Evolutionary conservation across 306 rosid genomes (phyloP).

Genomic region (Hippophae gyantsensis): DNA sequence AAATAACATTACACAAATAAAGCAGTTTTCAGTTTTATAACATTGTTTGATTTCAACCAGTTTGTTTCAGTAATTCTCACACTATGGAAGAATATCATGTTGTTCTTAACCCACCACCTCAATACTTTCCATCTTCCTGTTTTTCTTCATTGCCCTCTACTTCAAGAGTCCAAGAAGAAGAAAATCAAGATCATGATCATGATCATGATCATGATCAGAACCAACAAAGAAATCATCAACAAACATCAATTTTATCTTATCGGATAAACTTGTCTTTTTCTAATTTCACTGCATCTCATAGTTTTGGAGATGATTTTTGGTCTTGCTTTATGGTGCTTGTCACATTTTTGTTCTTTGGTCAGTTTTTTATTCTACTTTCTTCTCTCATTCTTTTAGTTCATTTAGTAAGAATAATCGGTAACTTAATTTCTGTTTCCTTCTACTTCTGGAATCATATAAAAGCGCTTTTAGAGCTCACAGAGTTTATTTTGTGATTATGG

Average conservation of each 20-base stretch:
- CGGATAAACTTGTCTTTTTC: constrained; percentile 17
- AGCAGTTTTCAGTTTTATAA: too few species aligned
- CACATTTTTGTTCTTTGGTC: constrained; percentile 40
- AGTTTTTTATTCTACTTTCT: constrained; percentile 12
- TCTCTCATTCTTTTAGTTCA: background rate
- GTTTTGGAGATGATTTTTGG: constrained; percentile 23
- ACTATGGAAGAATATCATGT: constrained; percentile 28
- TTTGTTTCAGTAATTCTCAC: background rate
- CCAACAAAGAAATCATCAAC: background rate
- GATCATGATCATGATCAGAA: background rate
- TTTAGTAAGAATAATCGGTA: too few species aligned
- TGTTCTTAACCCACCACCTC: constrained; percentile 10
- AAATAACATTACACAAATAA: too few species aligned
- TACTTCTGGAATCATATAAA: too few species aligned
- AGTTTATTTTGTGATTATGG: too few species aligned
- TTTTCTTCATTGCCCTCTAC: constrained; percentile 14
- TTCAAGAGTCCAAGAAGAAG: constrained; percentile 25
- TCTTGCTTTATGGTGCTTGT: constrained; percentile 27
- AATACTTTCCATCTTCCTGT: constrained; percentile 14
- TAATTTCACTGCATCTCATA: constrained; percentile 4
- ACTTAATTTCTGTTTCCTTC: too few species aligned
- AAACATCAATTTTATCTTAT: constrained; percentile 9
- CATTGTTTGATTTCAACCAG: too few species aligned
- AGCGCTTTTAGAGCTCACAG: too few species aligned
- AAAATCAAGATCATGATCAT: background rate